A percentile compares a stretch with the other conserved stretches of the same genome.
phyloP scores from a whole-genome alignment of 441 rosid genomes.

The Syzygium malaccense region DNA sequence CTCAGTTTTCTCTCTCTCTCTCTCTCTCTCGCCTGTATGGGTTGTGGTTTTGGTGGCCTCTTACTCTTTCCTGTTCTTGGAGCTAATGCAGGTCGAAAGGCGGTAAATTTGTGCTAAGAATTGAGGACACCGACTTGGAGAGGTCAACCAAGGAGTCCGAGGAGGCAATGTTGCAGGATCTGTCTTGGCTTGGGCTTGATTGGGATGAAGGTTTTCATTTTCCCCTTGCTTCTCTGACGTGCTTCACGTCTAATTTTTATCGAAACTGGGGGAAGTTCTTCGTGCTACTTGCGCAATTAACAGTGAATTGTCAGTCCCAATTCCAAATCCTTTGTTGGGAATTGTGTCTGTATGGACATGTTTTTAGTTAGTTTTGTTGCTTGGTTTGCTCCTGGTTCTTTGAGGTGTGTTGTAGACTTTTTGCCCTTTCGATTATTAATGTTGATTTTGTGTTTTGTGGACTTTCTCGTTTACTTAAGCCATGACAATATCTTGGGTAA shows the following conservation, averaged over 20 bases:
- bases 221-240: background rate
- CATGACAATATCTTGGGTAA: background rate
- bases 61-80: background rate
- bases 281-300: background rate
- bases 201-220: constrained; percentile 82
- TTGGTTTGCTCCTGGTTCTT: background rate
- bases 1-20: background rate
- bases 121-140: constrained; percentile 93
- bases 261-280: accelerated
- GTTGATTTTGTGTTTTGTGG: background rate
- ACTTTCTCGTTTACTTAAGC: background rate
- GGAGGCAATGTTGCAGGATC: constrained; percentile 81
- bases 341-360: background rate
- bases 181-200: constrained; percentile 85
- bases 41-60: background rate
- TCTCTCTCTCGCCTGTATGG: background rate
- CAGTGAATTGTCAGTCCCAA: background rate
- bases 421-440: background rate
- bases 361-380: background rate
- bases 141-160: constrained; percentile 89
- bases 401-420: background rate
- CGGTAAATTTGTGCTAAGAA: constrained; percentile 83
- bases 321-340: background rate
- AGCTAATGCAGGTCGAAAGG: constrained; percentile 58
- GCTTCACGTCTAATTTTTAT: background rate